Conservation (phyloP, 257 asterid species). For the Ligustrum vulgare region DNA sequence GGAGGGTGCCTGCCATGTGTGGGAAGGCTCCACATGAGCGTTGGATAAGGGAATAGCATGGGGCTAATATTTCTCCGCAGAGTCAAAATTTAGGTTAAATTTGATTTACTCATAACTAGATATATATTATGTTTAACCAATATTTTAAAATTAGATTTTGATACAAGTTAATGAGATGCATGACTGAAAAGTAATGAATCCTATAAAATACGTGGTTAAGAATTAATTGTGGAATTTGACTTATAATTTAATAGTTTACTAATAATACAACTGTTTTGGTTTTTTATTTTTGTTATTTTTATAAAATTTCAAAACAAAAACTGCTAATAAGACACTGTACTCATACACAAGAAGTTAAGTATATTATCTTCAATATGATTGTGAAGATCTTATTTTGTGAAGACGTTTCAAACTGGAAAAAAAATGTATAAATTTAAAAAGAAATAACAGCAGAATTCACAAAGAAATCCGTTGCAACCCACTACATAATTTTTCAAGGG, state of each 20-base stretch:
- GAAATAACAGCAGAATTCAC: too few species aligned
- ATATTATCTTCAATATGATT: background rate
- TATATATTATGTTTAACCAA: background rate
- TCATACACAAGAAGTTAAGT: background rate
- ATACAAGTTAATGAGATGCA: too few species aligned
- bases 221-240: too few species aligned
- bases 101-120: background rate
- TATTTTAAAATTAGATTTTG: too few species aligned
- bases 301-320: too few species aligned
- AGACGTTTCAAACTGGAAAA: background rate
- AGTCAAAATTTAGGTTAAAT: conserved; percentile 1
- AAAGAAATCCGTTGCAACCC: background rate
- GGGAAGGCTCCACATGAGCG: conserved; percentile 23
- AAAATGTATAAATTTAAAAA: too few species aligned
- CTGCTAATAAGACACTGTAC: background rate
- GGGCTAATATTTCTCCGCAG: conserved; percentile 5
- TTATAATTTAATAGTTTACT: too few species aligned
- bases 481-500: background rate
- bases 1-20: conserved; percentile 38
- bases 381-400: background rate
- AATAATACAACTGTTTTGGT: background rate
- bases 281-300: too few species aligned
- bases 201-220: too few species aligned
- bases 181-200: too few species aligned
- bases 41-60: conserved; percentile 20